These are phyloP conservation scores for Misopates orontium DNA, from an alignment of 257 asterid genomes.

Conservation along the genomic window DNA sequence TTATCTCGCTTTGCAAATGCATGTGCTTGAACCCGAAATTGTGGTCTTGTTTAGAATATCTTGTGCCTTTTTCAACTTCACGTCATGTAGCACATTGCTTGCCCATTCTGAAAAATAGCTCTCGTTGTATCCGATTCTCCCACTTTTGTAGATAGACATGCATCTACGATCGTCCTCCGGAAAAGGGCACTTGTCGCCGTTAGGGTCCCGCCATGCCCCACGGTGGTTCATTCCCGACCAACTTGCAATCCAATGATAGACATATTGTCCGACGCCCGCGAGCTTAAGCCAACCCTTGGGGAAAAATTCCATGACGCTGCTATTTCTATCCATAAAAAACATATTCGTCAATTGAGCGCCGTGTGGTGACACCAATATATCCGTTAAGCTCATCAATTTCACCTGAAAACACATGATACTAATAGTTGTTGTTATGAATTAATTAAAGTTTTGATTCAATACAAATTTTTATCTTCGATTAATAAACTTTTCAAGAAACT, in stretches of 20 bases:
- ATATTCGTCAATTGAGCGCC: constrained; percentile 80
- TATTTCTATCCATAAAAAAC: constrained; percentile 70
- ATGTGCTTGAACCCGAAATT: constrained; percentile 6
- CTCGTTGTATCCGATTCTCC: constrained; percentile 52
- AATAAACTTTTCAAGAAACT: no score
- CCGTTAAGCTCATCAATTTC: constrained; percentile 62
- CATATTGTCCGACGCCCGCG: constrained; percentile 80
- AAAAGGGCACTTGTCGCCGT: constrained; percentile 50
- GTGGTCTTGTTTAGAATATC: constrained; percentile 13
- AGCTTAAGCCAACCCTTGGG: constrained; percentile 80
- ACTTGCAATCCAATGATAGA: constrained; percentile 72
- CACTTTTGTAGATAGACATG: constrained; percentile 55
- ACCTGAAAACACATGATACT: constrained; percentile 40
- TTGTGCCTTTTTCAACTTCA: constrained; percentile 34
- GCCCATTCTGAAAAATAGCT: constrained; percentile 64
- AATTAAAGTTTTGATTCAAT: no score
- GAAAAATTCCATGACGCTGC: constrained; percentile 75
- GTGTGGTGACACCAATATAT: constrained; percentile 68
- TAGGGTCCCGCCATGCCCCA: constrained; percentile 81
- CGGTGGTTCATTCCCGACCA: constrained; percentile 83
- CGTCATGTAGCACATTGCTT: constrained; percentile 40
- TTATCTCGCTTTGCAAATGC: neutral
- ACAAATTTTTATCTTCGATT: no score
- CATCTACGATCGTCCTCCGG: constrained; percentile 62
- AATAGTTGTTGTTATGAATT: no score